A percentile compares a stretch with the other conserved stretches of the same genome.
Evolutionary conservation across 495 filamentous ascomycete genomes (phyloP).

Genomic region (Platismatia glauca): DNA sequence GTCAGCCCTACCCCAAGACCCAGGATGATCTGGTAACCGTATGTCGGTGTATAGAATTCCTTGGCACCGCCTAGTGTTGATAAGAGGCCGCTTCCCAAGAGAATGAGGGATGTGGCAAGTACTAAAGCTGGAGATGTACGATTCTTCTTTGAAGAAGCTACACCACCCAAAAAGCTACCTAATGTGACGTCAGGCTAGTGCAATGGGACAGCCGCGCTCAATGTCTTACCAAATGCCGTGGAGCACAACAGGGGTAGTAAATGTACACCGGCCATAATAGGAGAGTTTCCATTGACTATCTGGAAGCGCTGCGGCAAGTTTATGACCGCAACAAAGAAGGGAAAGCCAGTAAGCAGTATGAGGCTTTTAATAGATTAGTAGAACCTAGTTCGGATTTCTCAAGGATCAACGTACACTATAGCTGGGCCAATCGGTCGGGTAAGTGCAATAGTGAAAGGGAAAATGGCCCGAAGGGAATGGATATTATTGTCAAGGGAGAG

Average conservation of each 20-base stretch:
- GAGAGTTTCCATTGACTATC: conserved; percentile 40
- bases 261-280: conserved; percentile 44
- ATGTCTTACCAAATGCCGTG: conserved; percentile 9
- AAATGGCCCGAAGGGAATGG: conserved; percentile 1
- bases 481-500: conserved; percentile 19
- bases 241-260: conserved; percentile 45
- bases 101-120: conserved; percentile 38
- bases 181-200: neutral
- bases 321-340: conserved; percentile 47
- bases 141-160: conserved; percentile 25
- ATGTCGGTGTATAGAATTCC: conserved; percentile 30
- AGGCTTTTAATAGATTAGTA: neutral
- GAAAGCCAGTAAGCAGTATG: conserved; percentile 40
- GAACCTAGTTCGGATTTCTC: neutral
- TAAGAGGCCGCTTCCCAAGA: conserved; percentile 43
- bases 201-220: neutral
- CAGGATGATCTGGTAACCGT: conserved; percentile 46
- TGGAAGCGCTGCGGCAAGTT: conserved; percentile 54
- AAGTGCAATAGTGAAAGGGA: conserved; percentile 12
- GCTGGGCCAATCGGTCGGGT: conserved; percentile 9
- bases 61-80: conserved; percentile 32
- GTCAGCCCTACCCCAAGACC: conserved; percentile 47
- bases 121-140: conserved; percentile 43
- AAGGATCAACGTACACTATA: conserved; percentile 1
- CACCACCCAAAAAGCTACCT: conserved; percentile 4